Evolutionary conservation across 306 rosid genomes (phyloP), one percentile per base, ranked within the genome.

Genomic region (Fragaria vesca): DNA sequence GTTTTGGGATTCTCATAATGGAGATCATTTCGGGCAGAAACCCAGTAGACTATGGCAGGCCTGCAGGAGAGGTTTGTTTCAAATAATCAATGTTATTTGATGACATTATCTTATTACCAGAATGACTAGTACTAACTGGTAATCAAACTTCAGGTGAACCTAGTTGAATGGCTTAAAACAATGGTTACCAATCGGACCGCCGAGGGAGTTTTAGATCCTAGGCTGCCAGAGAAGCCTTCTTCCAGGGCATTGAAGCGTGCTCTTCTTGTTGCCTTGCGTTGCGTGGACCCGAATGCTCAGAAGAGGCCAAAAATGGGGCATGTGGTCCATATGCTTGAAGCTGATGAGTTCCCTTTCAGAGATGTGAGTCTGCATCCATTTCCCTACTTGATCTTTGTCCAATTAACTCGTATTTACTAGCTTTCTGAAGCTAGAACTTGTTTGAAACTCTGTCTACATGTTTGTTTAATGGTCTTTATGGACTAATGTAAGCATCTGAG

Each of bases 231-330:
- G 83, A 88, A 84, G 81, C 92, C 92, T 67, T 86, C 92, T 57
- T 82, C 92, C 21, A 80, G 92, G 78, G 88, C 82, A 6, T 81
- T 88, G 45, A 88, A 88, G 75, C 90, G 90, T n/a, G 90, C 90
- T 70, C 87, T 88, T 60, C 74, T 88, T 51, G 92, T 88, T 28
- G 92, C 90, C 21, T 81, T 88, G 58, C 88, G 90, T 43, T 88
- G 90, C 0, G 90, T 86, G 78, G 92, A 88, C 79, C 92, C 90
- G 10, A 86, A 82, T 77, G 76, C 86, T 57, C 90, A 86, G 76
- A 88, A 88, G 75, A 80, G 92, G 83, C 92, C 92, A 4, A 86
- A 84, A 79, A 86, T 88, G 90, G 90, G 92, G 66, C 92, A 80
- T 66, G 92, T 88, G 10, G 82, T 88, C 28, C 90, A 88, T 76